phyloP scores from a whole-genome alignment of 306 rosid genomes.

The Rosa persica region DNA sequence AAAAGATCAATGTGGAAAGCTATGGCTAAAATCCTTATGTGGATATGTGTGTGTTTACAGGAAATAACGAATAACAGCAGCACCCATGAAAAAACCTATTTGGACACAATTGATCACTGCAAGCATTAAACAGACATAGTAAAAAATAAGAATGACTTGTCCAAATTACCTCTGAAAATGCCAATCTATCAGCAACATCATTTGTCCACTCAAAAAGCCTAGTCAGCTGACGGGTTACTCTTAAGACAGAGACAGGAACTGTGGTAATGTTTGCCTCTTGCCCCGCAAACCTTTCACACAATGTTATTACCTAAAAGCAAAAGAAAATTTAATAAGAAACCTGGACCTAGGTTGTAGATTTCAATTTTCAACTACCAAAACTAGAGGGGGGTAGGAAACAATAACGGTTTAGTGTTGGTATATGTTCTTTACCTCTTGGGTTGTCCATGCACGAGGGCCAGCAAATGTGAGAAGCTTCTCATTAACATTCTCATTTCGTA shows the following conservation, averaged over 20 bases:
- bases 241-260: conserved; percentile 87
- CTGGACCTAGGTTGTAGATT: background rate
- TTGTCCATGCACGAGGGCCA: conserved; percentile 98
- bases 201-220: conserved; percentile 90
- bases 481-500: conserved; percentile 70
- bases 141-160: background rate
- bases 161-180: conserved; percentile 82
- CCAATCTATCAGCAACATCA: conserved; percentile 96
- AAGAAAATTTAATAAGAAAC: background rate
- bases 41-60: background rate
- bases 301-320: conserved; percentile 69
- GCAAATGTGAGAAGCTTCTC: conserved; percentile 90
- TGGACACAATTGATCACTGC: background rate
- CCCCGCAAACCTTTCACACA: conserved; percentile 98
- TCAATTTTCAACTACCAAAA: background rate
- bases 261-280: conserved; percentile 95
- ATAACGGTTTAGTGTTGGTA: background rate
- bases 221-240: conserved; percentile 85
- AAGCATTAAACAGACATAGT: background rate
- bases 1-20: background rate
- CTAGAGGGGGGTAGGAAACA: background rate
- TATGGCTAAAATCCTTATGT: background rate
- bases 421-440: conserved; percentile 68
- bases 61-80: background rate
- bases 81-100: background rate